Evolutionary conservation across 805 yeast species (phyloP).

Genomic region (Sugiyamaella floridensis): DNA sequence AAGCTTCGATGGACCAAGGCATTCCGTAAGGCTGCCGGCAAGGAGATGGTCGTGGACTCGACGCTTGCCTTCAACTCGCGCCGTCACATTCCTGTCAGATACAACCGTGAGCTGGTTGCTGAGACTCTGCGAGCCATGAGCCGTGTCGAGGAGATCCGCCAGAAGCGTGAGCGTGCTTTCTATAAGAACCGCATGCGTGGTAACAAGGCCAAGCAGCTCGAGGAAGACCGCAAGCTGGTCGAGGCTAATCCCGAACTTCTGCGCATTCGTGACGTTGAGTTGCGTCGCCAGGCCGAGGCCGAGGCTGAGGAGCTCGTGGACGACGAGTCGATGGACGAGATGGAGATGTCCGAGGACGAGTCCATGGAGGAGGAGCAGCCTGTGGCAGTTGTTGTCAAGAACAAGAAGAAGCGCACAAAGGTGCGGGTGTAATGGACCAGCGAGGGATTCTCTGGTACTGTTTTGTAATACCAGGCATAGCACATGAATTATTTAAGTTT

Average conservation of each 20-base stretch:
- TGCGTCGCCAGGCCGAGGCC: conserved; percentile 61
- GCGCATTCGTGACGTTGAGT: conserved; percentile 88
- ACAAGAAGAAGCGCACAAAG: conserved; percentile 40
- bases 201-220: conserved; percentile 80
- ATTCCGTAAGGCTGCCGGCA: conserved; percentile 97
- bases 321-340: conserved; percentile 13
- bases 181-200: conserved; percentile 99
- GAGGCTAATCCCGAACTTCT: conserved; percentile 83
- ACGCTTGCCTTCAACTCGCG: conserved; percentile 94
- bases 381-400: conserved; percentile 54
- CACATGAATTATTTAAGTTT: not conserved
- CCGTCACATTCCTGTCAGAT: conserved; percentile 96
- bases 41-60: conserved; percentile 95
- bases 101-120: conserved; percentile 91
- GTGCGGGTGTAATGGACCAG: not conserved
- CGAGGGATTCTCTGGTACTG: not conserved
- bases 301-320: conserved; percentile 41
- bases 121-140: conserved; percentile 93
- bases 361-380: conserved; percentile 39
- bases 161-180: conserved; percentile 95
- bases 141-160: conserved; percentile 92
- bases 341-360: conserved; percentile 37
- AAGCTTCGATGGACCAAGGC: conserved; percentile 98
- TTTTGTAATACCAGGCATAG: not conserved
- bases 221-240: conserved; percentile 80